phyloP scores from a whole-genome alignment of 2,329 filamentous ascomycete species.

The Neobulgaria alba region DNA sequence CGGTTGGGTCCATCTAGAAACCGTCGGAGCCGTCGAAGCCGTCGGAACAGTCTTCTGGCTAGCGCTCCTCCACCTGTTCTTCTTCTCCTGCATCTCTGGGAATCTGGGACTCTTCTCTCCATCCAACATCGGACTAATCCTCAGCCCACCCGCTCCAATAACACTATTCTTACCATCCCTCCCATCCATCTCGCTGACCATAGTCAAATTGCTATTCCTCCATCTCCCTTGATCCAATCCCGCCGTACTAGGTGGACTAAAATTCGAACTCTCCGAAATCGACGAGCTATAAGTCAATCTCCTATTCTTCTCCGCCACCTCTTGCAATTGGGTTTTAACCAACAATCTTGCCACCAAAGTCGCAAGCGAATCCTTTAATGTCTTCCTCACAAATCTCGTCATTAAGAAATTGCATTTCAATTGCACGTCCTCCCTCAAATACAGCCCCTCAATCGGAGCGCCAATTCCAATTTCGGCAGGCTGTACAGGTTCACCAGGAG shows the following conservation, averaged over 20 bases:
- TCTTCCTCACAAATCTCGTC: conserved; percentile 69
- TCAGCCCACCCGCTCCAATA: too few species aligned
- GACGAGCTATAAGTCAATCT: background rate
- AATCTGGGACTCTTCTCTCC: background rate
- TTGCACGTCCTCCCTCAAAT: conserved; percentile 73
- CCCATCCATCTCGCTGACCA: background rate
- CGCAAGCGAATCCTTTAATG: conserved; percentile 66
- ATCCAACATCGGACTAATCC: background rate
- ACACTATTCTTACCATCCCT: too few species aligned
- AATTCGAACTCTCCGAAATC: background rate
- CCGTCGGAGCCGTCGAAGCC: too few species aligned
- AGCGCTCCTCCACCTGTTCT: too few species aligned
- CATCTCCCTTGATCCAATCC: background rate
- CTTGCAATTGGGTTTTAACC: conserved; percentile 36
- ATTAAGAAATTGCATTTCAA: conserved; percentile 72
- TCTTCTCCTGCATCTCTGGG: background rate
- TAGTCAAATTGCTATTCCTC: background rate
- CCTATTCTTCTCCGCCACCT: conserved; percentile 19
- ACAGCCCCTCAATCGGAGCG: conserved; percentile 60
- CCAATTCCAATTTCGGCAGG: conserved; percentile 57
- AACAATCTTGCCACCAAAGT: conserved; percentile 57
- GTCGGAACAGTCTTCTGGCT: too few species aligned
- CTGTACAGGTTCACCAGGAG: conserved; percentile 59
- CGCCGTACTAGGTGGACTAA: background rate
- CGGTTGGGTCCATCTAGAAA: too few species aligned